phyloP scores from a whole-genome alignment of 352 stramenopile species.

The Phytophthora fragariae region DNA sequence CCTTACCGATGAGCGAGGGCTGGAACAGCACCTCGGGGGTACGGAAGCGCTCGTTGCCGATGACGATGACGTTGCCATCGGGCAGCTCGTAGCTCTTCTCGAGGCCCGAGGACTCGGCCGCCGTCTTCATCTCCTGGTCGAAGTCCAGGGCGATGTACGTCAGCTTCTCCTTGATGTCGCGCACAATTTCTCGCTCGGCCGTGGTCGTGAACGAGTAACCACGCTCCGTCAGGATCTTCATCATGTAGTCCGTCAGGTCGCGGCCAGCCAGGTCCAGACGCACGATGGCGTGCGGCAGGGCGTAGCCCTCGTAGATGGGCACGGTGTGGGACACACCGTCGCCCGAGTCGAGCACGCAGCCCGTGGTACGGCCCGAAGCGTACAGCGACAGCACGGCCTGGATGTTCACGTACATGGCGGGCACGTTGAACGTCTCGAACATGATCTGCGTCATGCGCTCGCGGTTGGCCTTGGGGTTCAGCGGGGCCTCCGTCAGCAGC shows the following conservation, averaged over 20 bases:
- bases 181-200: constrained; percentile 94
- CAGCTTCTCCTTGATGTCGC: constrained; percentile 99
- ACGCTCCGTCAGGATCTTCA: constrained; percentile 96
- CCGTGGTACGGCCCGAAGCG: constrained; percentile 94
- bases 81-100: constrained; percentile 98
- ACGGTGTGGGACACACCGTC: constrained; percentile 94
- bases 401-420: constrained; percentile 95
- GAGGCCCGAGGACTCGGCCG: constrained; percentile 66
- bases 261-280: constrained; percentile 94
- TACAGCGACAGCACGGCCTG: constrained; percentile 95
- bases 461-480: constrained; percentile 95
- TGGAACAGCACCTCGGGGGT: constrained; percentile 97
- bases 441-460: constrained; percentile 97
- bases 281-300: constrained; percentile 94
- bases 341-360: constrained; percentile 95
- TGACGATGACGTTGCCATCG: constrained; percentile 98
- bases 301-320: constrained; percentile 98
- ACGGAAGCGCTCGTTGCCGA: constrained; percentile 96
- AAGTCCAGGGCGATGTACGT: constrained; percentile 96
- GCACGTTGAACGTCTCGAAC: constrained; percentile 96
- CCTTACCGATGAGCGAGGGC: constrained; percentile 93
- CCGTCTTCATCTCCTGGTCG: constrained; percentile 94
- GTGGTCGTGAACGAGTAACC: constrained; percentile 96
- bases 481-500: constrained; percentile 93
- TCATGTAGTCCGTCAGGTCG: constrained; percentile 96